Conservation (phyloP, 73 alveolate genomes). For the Diophrys sp. region DNA sequence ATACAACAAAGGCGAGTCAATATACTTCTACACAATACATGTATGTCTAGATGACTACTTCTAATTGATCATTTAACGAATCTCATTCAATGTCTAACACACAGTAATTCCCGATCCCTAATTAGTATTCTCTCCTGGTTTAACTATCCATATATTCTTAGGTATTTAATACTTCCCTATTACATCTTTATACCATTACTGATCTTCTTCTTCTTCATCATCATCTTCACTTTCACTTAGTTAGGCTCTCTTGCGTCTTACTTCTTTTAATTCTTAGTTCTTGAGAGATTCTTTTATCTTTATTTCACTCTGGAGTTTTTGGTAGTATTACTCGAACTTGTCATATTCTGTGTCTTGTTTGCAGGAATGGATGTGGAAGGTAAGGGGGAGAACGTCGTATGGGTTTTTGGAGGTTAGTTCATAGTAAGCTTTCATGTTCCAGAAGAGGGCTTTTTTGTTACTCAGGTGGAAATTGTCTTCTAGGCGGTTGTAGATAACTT, state of each 20-base stretch:
- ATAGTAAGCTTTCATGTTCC: conserved; percentile 61
- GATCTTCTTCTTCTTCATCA: not conserved
- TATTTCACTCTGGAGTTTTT: too few species aligned
- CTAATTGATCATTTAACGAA: too few species aligned
- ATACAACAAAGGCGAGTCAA: too few species aligned
- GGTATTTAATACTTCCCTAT: not conserved
- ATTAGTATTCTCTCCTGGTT: too few species aligned
- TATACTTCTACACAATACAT: too few species aligned
- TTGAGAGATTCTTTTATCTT: not conserved
- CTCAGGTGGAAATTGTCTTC: conserved; percentile 55
- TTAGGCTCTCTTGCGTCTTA: not conserved
- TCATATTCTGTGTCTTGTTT: conserved; percentile 3
- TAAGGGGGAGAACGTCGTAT: conserved; percentile 31
- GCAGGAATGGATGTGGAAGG: conserved; percentile 14
- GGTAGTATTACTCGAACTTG: not conserved
- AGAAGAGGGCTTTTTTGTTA: conserved; percentile 65
- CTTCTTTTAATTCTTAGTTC: not conserved
- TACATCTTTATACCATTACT: not conserved
- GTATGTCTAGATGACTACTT: too few species aligned
- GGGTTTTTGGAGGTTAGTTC: conserved; percentile 6
- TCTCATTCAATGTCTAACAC: too few species aligned
- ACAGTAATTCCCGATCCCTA: conserved; percentile 74
- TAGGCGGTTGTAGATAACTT: conserved; percentile 45
- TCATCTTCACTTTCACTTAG: not conserved
- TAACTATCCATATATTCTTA: conserved; percentile 75